Base-by-base conservation (phyloP, 768 basidiomycete genomes). In the Hemileccinum rubropunctum region DNA sequence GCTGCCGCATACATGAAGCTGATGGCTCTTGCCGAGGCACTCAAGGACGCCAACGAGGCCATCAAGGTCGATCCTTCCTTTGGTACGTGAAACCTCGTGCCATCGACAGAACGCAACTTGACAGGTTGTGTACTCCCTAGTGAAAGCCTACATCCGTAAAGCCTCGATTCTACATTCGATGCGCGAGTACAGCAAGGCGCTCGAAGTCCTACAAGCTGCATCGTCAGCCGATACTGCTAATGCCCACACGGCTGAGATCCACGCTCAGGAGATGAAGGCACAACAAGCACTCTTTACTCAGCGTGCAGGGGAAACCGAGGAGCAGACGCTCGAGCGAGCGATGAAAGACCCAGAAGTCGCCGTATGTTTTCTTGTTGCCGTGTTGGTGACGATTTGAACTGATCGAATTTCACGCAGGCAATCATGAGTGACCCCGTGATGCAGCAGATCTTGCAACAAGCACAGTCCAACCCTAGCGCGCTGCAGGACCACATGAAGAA, bases 1-100 rank as follows among this genome's bases (percentile, higher is more conserved):
- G 93, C 97, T n/a, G 88, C 93, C 26, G 95, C 93, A 20, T 98
- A 97, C 73, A 91, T 88, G 72, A 98, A 98, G 74, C 83, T 99
- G 35, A 80, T 80, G 37, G 97, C 97, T 1, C 71, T 98, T 27
- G 89, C 94, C 11, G 97, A 99, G 68, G 97, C 95, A 1, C 78
- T 98, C 63, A 98, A 98, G 71, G 97, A 99, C 62, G 91, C 84
- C 34, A 83, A 99, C 48, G 84, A 89, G 67, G 93, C 97, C 21
- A 93, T 98, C 76, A 86, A 84, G 70, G 81, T 88, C 42, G 95
- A 98, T 70, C 83, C 91, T 32, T 75, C 75, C 43, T 97, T 98
- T 63, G 81, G 88, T 90, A 56, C 58, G 83, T 63, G 34, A 26
- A n/a, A 28, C 8, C 15, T 28, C 48, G 2, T 21, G 11, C 12